These are phyloP conservation scores for Colletotrichum paranaense DNA, from an alignment of 2,329 filamentous ascomycete genomes.

Conservation along the genomic window DNA sequence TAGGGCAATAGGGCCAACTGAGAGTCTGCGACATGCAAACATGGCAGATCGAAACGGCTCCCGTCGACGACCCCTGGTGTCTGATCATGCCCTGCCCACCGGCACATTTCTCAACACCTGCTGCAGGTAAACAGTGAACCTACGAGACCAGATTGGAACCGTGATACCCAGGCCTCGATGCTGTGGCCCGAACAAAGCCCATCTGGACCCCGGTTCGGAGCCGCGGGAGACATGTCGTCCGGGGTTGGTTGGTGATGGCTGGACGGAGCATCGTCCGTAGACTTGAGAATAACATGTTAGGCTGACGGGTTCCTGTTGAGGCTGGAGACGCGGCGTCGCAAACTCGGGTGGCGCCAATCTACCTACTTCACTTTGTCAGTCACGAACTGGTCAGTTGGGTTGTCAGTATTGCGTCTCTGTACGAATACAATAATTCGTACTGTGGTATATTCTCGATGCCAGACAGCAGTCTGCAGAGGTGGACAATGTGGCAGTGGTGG, in stretches of 20 bases:
- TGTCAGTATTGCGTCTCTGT: background rate
- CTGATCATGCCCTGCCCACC: conserved; percentile 11
- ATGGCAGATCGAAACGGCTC: conserved; percentile 1
- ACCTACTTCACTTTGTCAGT: conserved; percentile 11
- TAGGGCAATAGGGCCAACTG: background rate
- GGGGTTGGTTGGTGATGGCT: too few species aligned
- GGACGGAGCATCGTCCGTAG: too few species aligned
- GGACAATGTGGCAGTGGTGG: background rate
- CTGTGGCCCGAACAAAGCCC: background rate
- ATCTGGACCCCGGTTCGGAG: background rate
- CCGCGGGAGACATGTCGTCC: background rate
- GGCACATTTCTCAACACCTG: background rate
- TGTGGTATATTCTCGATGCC: background rate
- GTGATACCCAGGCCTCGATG: background rate
- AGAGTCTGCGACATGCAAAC: background rate
- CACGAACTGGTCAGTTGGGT: background rate
- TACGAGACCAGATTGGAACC: too few species aligned
- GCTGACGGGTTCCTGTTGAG: background rate
- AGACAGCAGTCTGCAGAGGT: background rate
- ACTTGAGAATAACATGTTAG: background rate
- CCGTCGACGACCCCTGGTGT: background rate
- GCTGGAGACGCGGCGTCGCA: background rate
- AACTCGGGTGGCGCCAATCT: background rate
- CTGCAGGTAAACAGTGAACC: too few species aligned
- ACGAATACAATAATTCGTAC: too few species aligned